Evolutionary conservation across 768 basidiomycete species (phyloP).

Genomic region (Lentinula sp.): DNA sequence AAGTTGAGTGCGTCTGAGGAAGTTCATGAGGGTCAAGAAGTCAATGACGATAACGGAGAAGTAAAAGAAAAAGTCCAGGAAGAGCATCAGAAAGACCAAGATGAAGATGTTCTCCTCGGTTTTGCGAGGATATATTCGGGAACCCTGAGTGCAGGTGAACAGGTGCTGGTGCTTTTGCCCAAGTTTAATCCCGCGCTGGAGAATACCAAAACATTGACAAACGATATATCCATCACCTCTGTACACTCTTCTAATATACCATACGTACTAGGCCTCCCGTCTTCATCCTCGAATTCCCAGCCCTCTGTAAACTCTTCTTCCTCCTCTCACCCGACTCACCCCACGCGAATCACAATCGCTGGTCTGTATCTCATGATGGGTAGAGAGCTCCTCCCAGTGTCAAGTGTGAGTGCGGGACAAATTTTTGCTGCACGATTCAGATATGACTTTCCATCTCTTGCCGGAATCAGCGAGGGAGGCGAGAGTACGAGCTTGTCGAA

Average conservation of each 20-base stretch:
- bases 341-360: constrained; percentile 57
- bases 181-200: constrained; percentile 69
- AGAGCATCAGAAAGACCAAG: constrained; percentile 19
- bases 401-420: constrained; percentile 83
- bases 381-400: constrained; percentile 79
- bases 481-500: not conserved
- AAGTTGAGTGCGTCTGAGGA: constrained; percentile 5
- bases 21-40: not conserved
- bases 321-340: not conserved
- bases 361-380: constrained; percentile 98
- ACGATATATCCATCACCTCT: constrained; percentile 24
- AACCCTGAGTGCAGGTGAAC: constrained; percentile 56
- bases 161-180: constrained; percentile 74
- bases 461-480: not conserved
- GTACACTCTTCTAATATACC: not conserved
- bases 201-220: constrained; percentile 57
- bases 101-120: constrained; percentile 71
- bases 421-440: constrained; percentile 69
- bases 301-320: not conserved
- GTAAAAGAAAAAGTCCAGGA: constrained; percentile 12
- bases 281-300: not conserved
- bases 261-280: not conserved
- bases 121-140: constrained; percentile 95
- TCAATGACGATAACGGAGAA: not conserved
- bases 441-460: not conserved